Evolutionary conservation across 1,284 basidiomycete species (phyloP).

Genomic region (Cutaneotrichosporon sp.): DNA sequence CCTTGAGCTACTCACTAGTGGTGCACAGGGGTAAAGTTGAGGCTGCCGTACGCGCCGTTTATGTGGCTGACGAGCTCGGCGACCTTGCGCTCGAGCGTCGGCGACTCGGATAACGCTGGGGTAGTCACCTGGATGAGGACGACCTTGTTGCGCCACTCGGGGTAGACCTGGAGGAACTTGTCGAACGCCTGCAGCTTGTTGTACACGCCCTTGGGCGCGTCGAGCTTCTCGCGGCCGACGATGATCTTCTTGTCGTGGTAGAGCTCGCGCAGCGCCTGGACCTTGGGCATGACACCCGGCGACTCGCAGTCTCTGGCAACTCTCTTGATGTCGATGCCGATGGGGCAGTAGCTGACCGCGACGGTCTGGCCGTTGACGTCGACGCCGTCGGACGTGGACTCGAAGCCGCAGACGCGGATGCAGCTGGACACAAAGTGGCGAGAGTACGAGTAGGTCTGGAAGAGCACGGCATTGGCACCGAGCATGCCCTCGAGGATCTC

Average conservation of each 20-base stretch:
- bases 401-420: constrained; percentile 94
- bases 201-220: constrained; percentile 95
- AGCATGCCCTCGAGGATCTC: constrained; percentile 98
- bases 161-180: constrained; percentile 89
- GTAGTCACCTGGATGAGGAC: constrained; percentile 81
- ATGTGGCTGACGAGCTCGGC: constrained; percentile 95
- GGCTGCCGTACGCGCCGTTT: constrained; percentile 91
- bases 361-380: constrained; percentile 88
- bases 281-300: constrained; percentile 83
- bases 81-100: constrained; percentile 89
- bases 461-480: constrained; percentile 92
- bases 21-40: constrained; percentile 98
- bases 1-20: constrained; percentile 69
- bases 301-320: constrained; percentile 77
- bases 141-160: constrained; percentile 90
- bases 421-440: constrained; percentile 94
- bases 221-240: constrained; percentile 97
- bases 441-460: constrained; percentile 97
- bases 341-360: constrained; percentile 86
- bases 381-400: constrained; percentile 79
- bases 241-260: constrained; percentile 99
- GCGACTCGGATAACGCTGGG: constrained; percentile 89
- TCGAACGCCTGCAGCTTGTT: constrained; percentile 98
- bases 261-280: constrained; percentile 76
- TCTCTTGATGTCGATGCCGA: constrained; percentile 93